Base-by-base conservation (phyloP, 768 basidiomycete genomes). In the Rhodotorula babjevae region DNA sequence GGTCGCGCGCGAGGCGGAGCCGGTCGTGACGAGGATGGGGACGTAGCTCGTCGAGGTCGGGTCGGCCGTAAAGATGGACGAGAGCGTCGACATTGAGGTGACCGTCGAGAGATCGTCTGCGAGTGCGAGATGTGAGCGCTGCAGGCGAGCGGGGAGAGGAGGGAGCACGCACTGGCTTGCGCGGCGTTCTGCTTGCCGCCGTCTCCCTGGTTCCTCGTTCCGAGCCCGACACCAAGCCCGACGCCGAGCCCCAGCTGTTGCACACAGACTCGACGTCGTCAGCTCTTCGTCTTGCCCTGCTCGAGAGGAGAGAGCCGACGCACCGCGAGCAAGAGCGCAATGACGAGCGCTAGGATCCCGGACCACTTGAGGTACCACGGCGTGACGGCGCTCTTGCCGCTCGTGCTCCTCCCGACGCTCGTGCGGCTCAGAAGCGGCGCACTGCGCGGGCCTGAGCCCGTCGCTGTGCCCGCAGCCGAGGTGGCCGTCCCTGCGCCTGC, bases 201-300 rank as follows among this genome's bases (percentile, higher is more conserved):
- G 16, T 16, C 23, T 14, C 33, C n/a, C 33, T 65, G 56, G 52
- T 72, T 49, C 63, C 56, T 65, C 23, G 62, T 61, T 3, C 71
- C 71, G 12, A 74, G 49, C 23, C 73, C 73, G 5, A 74, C 73
- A 0, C 73, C 73, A 9, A 74, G 33, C 0, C 73, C 73, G 7
- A 74, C 68, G 12, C 73, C 73, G 0, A 74, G n/a, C 12, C 65
- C 73, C 0, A 74, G 65, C 44, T 29, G 44, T 46, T 46, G 2
- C 12, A 3, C 10, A 15, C 11, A 6, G 5, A 8, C 21, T 18
- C 36, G 36, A 36, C 4, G 36, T 25, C 11, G 44, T 61, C 60
- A 61, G 60, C 44, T 16, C n/a, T 4, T 21, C 2, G 21, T 4
- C 47, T 25, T 27, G 21, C 9, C 16, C 1, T 16, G 5, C 15